Base-by-base conservation (phyloP, 1,284 basidiomycete genomes). In the Agaricales sp. region DNA sequence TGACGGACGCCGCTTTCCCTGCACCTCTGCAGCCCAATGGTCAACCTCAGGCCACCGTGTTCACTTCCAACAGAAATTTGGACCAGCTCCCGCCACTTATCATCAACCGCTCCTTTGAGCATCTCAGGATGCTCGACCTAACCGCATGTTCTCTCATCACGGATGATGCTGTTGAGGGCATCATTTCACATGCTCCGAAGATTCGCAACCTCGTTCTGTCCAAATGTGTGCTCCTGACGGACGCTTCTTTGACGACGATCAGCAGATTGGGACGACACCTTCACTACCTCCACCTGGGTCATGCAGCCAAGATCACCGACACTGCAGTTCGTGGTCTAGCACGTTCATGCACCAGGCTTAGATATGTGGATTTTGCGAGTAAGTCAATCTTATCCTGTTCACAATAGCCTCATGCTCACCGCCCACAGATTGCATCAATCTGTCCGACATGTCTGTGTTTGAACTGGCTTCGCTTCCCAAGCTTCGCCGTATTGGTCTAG, bases 331-430 rank as follows among this genome's bases (percentile, higher is more conserved):
- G 82, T 48, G 77, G 78, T 6, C 71, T 99, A 14, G 93, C 92
- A 2, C 75, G 90, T 38, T 78, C 80, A 19, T 99, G 96, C 65
- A 94, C 91, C 0, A 75, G 96, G n/a, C 65, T 99, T 51, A 76
- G 96, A 56, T 99, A 99, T 63, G 84, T 99, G 52, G 96, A 99
- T 64, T 82, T 99, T 55, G 96, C 96, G 3, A 95, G 94, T 93
- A 54, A 63, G 87, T 78, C 4, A 21, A 45, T 48, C 45, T 35
- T 49, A 16, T 35, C 30, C 11, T 41, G 23, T 39, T 19, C 48
- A 50, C 41, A 20, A 50, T 49, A 46, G 39, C 35, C 47, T 26
- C 47, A 51, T 45, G 46, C 48, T 57, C 45, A 53, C 45, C 25
- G 26, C 4, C 2, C 30, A 13, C 37, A 93, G 91, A 90, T 67